Evolutionary conservation across 2,329 filamentous ascomycete genomes (phyloP), one percentile per base, ranked within the genome.

Genomic region (Ilyonectria sp.): DNA sequence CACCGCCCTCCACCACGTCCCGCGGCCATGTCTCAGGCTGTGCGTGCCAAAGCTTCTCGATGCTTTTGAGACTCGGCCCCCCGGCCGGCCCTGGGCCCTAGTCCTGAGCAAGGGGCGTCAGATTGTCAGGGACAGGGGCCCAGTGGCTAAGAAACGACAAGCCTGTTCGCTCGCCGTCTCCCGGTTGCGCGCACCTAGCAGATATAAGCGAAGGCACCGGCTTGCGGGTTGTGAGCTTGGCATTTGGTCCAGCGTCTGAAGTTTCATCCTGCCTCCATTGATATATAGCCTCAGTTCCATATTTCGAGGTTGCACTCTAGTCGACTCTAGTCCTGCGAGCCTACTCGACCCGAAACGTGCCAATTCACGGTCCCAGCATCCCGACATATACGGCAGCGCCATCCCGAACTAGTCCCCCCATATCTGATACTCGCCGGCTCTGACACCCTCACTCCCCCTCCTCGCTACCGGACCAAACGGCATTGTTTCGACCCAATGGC

Each of bases 401-500:
- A 70, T 74, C 64, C 66, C 64, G 58, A 67, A 49, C 65, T 56
- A 64, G 71, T 65, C 71, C 68, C 73, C 71, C 61, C 67, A 72
- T 69, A 68, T 75, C 71, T 73, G 52, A 76, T 71, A 73, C 74
- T 69, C 50, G 19, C n/a, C 19, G 31, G n/a, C 50, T 52, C 50
- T 53, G 29, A 53, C 31, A 53, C 50, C 21, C 29, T 35, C 71
- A 63, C 65, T 70, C 69, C 73, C 67, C 56, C 59, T 71, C 72
- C 65, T 68, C 69, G 71, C 69, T 46, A 60, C 40, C 62, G 63
- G 59, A 70, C 59, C 60, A 64, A 54, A 69, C 69, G 70, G 60
- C 54, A 67, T 71, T 67, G 68, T 72, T 70, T 73, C 67, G 69
- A 74, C 73, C 70, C 78, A 79, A 91, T 91, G 89, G 87, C 88